Percentiles rank a stretch among this genome's conserved stretches.
These are phyloP conservation scores for Gracilaria gracilis DNA, from an alignment of 23 red algal species.

Conservation along the genomic window DNA sequence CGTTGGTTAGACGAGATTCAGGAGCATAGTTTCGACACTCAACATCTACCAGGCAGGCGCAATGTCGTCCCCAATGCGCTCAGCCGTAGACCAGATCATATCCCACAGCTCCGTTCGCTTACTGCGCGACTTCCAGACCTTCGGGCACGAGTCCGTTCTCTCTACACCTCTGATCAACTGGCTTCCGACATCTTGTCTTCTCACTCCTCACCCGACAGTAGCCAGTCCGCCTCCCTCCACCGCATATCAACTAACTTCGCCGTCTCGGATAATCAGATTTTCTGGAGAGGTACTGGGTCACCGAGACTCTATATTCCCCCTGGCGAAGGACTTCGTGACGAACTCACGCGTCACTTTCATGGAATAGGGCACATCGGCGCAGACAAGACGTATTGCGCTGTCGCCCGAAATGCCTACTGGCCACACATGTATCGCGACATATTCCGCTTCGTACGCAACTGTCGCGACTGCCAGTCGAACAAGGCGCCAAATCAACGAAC, in stretches of 20 bases:
- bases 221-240: no score
- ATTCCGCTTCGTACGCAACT: not conserved
- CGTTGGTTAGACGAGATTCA: conserved; percentile 54
- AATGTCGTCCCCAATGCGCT: conserved; percentile 18
- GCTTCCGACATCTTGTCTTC: no score
- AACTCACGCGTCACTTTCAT: conserved; percentile 3
- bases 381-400: not conserved
- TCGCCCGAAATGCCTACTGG: not conserved
- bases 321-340: not conserved
- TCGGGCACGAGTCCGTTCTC: not conserved
- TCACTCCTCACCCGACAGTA: no score
- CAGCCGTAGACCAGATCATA: not conserved
- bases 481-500: not conserved
- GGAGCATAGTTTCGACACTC: conserved; percentile 17
- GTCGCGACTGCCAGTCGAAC: not conserved
- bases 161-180: not conserved
- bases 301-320: not conserved
- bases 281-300: not conserved
- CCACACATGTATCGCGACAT: conserved; percentile 19
- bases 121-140: not conserved
- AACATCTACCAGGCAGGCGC: not conserved
- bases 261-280: not conserved
- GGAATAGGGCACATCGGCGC: not conserved
- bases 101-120: not conserved
- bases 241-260: not conserved